These are phyloP conservation scores for Flaveria ramosissima DNA, from an alignment of 129 eudicot species.

Conservation along the genomic window DNA sequence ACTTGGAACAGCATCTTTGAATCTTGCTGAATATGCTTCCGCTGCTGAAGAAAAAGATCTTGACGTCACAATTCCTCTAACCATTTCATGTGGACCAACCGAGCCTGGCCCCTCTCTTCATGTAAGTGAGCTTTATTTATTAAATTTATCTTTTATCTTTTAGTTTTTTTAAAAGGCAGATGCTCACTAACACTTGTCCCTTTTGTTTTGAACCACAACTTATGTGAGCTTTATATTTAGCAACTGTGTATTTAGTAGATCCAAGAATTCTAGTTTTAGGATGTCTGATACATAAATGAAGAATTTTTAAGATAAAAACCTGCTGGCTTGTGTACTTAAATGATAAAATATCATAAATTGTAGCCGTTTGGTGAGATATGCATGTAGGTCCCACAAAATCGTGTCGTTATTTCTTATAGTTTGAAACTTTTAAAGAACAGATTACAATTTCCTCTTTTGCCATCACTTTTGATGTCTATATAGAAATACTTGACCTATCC, in stretches of 20 bases:
- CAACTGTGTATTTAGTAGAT: too few relatives aligned
- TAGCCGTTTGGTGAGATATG: neutral
- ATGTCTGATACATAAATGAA: too few relatives aligned
- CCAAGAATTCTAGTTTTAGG: too few relatives aligned
- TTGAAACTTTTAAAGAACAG: neutral
- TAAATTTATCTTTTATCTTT: neutral
- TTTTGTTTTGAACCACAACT: too few relatives aligned
- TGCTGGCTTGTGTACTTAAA: too few relatives aligned
- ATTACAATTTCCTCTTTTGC: neutral
- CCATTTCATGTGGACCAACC: constrained; percentile 41
- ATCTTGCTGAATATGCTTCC: constrained; percentile 81
- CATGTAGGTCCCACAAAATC: constrained; percentile 17
- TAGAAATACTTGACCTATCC: neutral
- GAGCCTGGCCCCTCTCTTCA: constrained; percentile 58
- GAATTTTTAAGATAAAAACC: too few relatives aligned
- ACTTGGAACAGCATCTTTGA: constrained; percentile 70
- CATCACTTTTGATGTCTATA: neutral
- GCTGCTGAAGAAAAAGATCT: constrained; percentile 57
- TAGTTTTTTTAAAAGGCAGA: neutral
- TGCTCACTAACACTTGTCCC: too few relatives aligned
- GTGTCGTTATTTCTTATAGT: neutral
- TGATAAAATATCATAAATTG: too few relatives aligned
- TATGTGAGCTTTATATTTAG: too few relatives aligned
- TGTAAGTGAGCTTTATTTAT: constrained; percentile 46
- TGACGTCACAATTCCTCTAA: constrained; percentile 69